Evolutionary conservation across 805 yeast species (phyloP).

Genomic region (Zygosaccharomyces siamensis): DNA sequence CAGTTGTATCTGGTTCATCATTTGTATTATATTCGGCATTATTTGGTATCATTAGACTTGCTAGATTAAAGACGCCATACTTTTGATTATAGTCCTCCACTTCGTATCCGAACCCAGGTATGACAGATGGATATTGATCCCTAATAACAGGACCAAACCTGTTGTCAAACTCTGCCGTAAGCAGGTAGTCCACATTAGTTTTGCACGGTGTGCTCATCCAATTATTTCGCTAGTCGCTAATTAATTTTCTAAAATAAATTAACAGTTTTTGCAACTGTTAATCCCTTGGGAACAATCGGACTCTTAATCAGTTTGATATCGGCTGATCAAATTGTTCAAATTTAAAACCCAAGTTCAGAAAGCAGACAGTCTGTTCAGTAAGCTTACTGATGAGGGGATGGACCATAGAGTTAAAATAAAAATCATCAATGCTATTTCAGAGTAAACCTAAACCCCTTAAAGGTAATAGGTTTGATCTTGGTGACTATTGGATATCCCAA

Average conservation of each 20-base stretch:
- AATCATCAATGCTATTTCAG: neutral
- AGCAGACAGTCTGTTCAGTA: neutral
- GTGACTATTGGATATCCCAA: too few species aligned
- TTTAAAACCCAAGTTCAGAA: neutral
- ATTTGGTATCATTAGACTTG: constrained; percentile 59
- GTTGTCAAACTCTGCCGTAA: constrained; percentile 77
- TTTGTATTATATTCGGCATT: constrained; percentile 47
- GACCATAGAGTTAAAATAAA: neutral
- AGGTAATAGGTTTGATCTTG: too few species aligned
- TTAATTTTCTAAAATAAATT: neutral
- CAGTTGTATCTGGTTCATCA: constrained; percentile 53
- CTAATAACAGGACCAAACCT: constrained; percentile 64
- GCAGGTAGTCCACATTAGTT: constrained; percentile 47
- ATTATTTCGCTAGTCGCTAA: neutral
- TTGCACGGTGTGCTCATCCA: constrained; percentile 3
- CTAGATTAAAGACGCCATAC: constrained; percentile 25
- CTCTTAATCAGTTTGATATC: neutral
- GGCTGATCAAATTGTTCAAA: constrained; percentile 2
- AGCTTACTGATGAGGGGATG: neutral
- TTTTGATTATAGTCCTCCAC: constrained; percentile 22
- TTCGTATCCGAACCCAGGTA: constrained; percentile 36
- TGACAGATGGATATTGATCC: constrained; percentile 51
- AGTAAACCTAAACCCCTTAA: too few species aligned
- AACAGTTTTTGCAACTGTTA: neutral
- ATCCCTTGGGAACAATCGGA: neutral